Percentiles rank a stretch among this genome's conserved stretches.
Evolutionary conservation across 139 green algal species (phyloP).

Genomic region (Gonium pectorale): DNA sequence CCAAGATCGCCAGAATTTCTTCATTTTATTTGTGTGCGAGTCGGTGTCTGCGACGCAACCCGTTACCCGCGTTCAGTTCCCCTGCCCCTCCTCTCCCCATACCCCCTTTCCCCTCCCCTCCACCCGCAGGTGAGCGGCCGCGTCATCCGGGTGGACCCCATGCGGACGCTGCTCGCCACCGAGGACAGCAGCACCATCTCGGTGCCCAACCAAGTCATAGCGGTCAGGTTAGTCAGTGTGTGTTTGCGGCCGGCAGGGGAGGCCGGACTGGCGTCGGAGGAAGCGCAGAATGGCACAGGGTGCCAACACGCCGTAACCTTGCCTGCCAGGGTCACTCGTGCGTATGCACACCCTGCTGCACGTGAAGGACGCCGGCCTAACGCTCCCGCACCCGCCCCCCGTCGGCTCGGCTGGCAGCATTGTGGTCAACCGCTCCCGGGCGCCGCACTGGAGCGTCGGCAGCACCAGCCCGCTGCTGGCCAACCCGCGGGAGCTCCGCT

Average conservation of each 20-base stretch:
- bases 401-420: background rate
- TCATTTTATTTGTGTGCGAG: no score
- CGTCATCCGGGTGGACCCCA: conserved; percentile 37
- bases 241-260: no score
- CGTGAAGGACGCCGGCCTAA: no score
- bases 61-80: no score
- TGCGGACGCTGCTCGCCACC: conserved; percentile 41
- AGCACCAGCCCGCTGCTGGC: conserved; percentile 2
- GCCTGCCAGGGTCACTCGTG: no score
- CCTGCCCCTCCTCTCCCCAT: background rate
- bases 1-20: no score
- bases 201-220: conserved; percentile 44
- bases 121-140: conserved; percentile 5
- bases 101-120: background rate
- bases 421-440: conserved; percentile 35
- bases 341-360: no score
- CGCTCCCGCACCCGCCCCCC: background rate
- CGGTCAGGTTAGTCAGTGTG: conserved; percentile 15
- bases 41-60: no score
- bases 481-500: conserved; percentile 20
- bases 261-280: no score
- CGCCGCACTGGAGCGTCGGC: background rate
- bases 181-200: conserved; percentile 32
- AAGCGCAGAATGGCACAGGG: no score
- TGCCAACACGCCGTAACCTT: no score